Evolutionary conservation across 768 basidiomycete species (phyloP).

Genomic region (Leccinellum rugosiceps): DNA sequence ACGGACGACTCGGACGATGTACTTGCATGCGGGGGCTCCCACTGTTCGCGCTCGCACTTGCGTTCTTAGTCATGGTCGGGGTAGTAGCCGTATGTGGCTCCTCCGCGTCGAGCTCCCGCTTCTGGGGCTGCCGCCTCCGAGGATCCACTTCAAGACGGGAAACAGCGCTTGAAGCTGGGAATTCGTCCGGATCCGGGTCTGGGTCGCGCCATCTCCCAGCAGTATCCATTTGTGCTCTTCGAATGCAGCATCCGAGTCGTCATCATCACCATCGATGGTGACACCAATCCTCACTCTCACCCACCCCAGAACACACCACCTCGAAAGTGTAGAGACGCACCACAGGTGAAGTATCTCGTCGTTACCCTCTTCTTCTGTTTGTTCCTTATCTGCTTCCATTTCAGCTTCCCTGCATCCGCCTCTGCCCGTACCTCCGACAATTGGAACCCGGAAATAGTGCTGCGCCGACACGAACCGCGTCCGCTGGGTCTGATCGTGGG

Average conservation of each 20-base stretch:
- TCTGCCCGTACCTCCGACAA: slow-evolving; percentile 25
- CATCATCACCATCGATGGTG: no score
- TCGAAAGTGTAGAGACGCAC: slow-evolving; percentile 74
- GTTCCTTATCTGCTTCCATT: neutral
- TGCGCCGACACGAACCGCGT: slow-evolving; percentile 67
- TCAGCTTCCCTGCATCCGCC: neutral
- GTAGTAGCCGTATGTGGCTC: neutral
- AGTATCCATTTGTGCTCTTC: no score
- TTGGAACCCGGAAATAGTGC: slow-evolving; percentile 72
- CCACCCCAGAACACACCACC: slow-evolving; percentile 51
- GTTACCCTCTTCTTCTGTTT: slow-evolving; percentile 40
- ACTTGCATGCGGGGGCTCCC: neutral
- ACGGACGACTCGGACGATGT: neutral
- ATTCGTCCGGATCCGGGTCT: no score
- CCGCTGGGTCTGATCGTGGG: slow-evolving; percentile 58
- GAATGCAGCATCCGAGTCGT: no score
- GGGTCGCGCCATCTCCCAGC: no score
- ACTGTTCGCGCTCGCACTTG: neutral
- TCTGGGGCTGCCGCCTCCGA: slow-evolving; percentile 14
- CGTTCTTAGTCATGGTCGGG: neutral
- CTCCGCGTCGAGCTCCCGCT: slow-evolving; percentile 13
- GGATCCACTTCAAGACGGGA: slow-evolving; percentile 7
- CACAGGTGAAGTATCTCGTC: slow-evolving; percentile 64
- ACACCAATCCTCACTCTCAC: slow-evolving; percentile 31
- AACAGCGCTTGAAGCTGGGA: no score